phyloP scores from a whole-genome alignment of 2,329 filamentous ascomycete species.

The Botrytis aclada region DNA sequence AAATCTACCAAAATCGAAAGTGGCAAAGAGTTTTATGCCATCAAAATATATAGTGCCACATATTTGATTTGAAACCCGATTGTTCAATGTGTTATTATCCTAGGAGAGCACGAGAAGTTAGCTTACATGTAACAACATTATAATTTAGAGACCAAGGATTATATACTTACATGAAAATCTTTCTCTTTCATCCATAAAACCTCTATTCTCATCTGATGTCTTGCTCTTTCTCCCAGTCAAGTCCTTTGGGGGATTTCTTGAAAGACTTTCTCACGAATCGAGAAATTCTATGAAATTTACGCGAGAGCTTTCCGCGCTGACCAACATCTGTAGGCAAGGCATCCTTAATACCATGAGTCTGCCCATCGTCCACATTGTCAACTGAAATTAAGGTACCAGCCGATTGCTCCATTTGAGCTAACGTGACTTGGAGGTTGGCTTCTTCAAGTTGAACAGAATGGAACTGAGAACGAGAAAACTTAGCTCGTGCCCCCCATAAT shows the following conservation, averaged over 20 bases:
- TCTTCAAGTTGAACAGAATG: neutral
- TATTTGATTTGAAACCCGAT: neutral
- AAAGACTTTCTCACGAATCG: neutral
- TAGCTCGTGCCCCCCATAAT: neutral
- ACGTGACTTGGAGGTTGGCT: fast-evolving
- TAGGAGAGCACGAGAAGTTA: neutral
- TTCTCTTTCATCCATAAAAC: neutral
- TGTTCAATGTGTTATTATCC: neutral
- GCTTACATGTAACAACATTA: neutral
- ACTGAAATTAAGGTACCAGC: fast-evolving
- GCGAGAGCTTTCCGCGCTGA: neutral
- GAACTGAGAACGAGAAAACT: neutral
- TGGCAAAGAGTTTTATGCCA: neutral
- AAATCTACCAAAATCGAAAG: neutral
- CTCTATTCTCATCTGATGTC: neutral
- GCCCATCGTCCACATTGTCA: neutral
- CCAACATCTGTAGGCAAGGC: neutral
- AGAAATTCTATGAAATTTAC: neutral
- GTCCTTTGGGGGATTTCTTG: neutral
- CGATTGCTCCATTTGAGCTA: neutral
- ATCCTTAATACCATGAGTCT: neutral
- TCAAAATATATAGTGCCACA: neutral
- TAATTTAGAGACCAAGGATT: neutral
- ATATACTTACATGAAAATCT: neutral
- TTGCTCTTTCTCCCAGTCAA: neutral